Base-by-base conservation (phyloP, 768 basidiomycete species). In the Rhizopogon roseolus region DNA sequence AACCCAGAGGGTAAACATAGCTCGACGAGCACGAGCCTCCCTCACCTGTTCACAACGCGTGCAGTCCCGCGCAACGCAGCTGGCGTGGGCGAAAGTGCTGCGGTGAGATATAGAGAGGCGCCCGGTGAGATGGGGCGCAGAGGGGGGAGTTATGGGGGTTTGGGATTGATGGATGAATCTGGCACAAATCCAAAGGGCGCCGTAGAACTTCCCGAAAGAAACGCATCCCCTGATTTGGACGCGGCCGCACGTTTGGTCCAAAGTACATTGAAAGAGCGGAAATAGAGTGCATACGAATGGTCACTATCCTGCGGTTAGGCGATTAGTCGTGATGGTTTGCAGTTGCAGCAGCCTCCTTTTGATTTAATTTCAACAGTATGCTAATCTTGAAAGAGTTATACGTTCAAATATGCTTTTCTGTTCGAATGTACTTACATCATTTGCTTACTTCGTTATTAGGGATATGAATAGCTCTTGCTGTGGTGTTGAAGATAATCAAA, bases 231-330 rank as follows among this genome's bases (percentile, higher is more conserved):
- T 14, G 73, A 77, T 53, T 60, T 60, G 29, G 71, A 60, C 19
- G 72, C 68, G 49, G 77, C 74, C 17, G 73, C 76, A 63, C 70
- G 68, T 56, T 22, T 77, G 73, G 68, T 74, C 75, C 43, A 78
- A 71, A 63, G 72, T 49, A 76, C 75, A 50, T 78, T 77, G 80
- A 77, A 78, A 68, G 63, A 65, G 57, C 72, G 79, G 60, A 81
- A 76, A 64, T 79, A 54, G 41, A 11, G 44, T 14, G 46, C 58
- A 45, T 50, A 42, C 19, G 49, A 44, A 41, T 37, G 22, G 48
- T 53, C 51, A 28, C 37, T 42, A 45, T 46, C 17, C 22, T 48
- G 14, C 27, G 16, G 42, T 55, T 52, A 45, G n/a, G 50, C 43
- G 27, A 40, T 51, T 27, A n/a, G 29, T 38, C 41, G 39, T 19